Conservation (phyloP, 352 stramenopile genomes). For the Aphanomyces invadans region DNA sequence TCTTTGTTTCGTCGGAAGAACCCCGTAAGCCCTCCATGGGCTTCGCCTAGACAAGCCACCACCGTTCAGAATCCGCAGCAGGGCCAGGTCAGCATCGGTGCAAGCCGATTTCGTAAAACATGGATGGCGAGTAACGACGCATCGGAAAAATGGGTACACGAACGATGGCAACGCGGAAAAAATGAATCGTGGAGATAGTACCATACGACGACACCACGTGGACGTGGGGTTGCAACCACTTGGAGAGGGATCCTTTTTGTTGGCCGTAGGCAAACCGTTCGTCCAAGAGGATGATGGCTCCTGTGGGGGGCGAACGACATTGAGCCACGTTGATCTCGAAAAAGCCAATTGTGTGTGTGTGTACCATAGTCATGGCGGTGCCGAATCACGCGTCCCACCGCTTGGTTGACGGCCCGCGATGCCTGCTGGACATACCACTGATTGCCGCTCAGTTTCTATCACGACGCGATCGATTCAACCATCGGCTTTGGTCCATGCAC, state of each 20-base stretch:
- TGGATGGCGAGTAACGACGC: too few species aligned
- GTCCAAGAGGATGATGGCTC: slow-evolving; percentile 96
- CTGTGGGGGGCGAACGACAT: too few species aligned
- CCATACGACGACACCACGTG: slow-evolving; percentile 56
- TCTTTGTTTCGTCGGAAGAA: slow-evolving; percentile 79
- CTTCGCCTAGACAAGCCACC: too few species aligned
- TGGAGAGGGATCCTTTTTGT: slow-evolving; percentile 90
- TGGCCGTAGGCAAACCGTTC: slow-evolving; percentile 90
- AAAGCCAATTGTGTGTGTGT: too few species aligned
- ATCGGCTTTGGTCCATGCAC: too few species aligned
- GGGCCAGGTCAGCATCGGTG: too few species aligned
- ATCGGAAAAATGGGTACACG: too few species aligned
- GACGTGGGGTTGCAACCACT: slow-evolving; percentile 90
- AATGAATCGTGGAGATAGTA: slow-evolving; percentile 24
- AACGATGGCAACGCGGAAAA: neutral
- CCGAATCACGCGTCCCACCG: slow-evolving; percentile 97
- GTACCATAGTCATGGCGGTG: slow-evolving; percentile 94
- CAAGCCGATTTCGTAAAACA: too few species aligned
- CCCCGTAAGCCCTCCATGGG: slow-evolving; percentile 68
- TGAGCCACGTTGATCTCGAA: neutral
- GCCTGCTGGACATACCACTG: slow-evolving; percentile 99
- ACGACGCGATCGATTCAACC: neutral
- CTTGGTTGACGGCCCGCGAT: slow-evolving; percentile 97
- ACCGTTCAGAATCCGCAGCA: too few species aligned
- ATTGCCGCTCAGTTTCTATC: slow-evolving; percentile 86